Evolutionary conservation across 2,329 filamentous ascomycete genomes (phyloP), one percentile per base, ranked within the genome.

Genomic region (Cercospora beticola): DNA sequence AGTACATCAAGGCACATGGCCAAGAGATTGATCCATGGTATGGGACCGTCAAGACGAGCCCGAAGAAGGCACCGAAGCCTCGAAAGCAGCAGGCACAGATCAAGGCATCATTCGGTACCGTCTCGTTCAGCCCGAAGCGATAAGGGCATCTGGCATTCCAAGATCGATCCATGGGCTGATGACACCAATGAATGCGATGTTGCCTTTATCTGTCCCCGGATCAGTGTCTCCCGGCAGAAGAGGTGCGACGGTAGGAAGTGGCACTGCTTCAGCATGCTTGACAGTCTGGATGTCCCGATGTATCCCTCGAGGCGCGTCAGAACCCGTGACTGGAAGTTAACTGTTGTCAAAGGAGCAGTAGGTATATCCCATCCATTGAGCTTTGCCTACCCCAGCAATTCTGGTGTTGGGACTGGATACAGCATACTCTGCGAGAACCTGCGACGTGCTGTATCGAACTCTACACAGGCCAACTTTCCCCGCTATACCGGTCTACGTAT

Each of bases 121-220:
- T 36, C 31, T 36, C 31, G 12, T 14, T 14, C 31, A 36, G 31
- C 31, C 31, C 31, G 31, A 36, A 36, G 93, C 89, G 71, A 98
- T 89, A 70, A 94, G 81, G 6, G 93, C 92, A 78, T 97, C 90
- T 1, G 89, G 82, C 2, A 94, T 97, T 74, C 90, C 90, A 12
- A 98, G 83, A 77, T 98, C 94, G 73, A 97, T 94, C 94, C 94
- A 98, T 5, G 92, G 87, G 79, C 93, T 97, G n/a, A 89, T 88
- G 67, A 91, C 90, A 14, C 89, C 92, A 60, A 96, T 86, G 68
- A 94, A 84, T 63, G 93, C 91, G 71, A 89, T 88, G 69, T 93
- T 88, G 70, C 86, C 86, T 14, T 87, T 85, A 67, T 86, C 86
- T 5, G 92, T 91, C 60, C 88, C 88, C 65, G 94, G 82, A 21